Evolutionary conservation across 2,329 filamentous ascomycete species (phyloP).

Genomic region (Sporothrix mexicana): DNA sequence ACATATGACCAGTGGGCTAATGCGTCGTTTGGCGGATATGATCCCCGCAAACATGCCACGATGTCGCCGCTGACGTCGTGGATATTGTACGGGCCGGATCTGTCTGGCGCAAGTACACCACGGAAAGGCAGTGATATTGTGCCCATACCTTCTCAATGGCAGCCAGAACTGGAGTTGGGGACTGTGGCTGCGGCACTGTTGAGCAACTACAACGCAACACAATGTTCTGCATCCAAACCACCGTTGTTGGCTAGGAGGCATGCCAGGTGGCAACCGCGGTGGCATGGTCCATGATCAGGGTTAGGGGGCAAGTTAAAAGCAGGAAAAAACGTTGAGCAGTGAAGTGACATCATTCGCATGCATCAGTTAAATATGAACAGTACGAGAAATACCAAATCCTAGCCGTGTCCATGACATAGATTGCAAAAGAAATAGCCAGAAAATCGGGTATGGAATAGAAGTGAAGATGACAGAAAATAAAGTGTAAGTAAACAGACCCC

Average conservation of each 20-base stretch:
- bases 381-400: constrained; percentile 1
- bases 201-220: constrained; percentile 18
- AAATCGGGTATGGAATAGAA: neutral
- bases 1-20: constrained; percentile 38
- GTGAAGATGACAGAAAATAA: neutral
- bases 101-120: neutral
- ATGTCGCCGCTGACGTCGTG: constrained; percentile 48
- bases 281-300: neutral
- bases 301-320: neutral
- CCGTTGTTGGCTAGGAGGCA: neutral
- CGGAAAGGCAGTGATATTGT: neutral
- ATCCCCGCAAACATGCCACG: constrained; percentile 38
- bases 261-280: neutral
- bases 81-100: constrained; percentile 49
- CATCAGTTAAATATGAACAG: neutral
- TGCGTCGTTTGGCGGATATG: constrained; percentile 30
- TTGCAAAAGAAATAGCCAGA: neutral
- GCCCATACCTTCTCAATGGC: constrained; percentile 11
- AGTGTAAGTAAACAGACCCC: neutral
- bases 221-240: neutral
- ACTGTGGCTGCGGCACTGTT: constrained; percentile 24
- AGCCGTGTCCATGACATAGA: neutral
- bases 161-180: constrained; percentile 30
- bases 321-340: neutral
- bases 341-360: neutral